phyloP scores from a whole-genome alignment of 192 early-diverging fungal species.

The Coemansia sp. region DNA sequence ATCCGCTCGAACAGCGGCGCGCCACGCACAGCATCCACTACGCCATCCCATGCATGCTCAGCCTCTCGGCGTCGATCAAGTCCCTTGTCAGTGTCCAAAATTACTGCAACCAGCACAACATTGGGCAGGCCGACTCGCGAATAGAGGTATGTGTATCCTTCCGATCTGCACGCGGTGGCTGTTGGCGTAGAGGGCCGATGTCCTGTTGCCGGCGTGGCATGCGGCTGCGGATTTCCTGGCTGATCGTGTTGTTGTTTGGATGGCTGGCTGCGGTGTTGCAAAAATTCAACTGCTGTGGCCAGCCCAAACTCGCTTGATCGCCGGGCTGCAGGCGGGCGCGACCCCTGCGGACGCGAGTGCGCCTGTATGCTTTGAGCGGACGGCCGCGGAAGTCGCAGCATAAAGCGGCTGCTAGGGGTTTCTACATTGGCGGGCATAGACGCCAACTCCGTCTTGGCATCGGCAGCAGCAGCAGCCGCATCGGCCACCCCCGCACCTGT shows the following conservation, averaged over 20 bases:
- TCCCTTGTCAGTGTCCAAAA: conserved; percentile 42
- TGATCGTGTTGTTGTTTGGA: conserved; percentile 9
- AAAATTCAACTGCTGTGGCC: conserved; percentile 9
- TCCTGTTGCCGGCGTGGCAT: not conserved
- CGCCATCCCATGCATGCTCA: conserved; percentile 39
- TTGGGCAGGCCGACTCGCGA: conserved; percentile 44
- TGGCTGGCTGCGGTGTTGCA: conserved; percentile 12
- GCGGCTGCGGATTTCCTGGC: conserved; percentile 10
- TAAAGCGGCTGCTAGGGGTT: not conserved
- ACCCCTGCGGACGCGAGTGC: not conserved
- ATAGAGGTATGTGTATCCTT: conserved; percentile 48
- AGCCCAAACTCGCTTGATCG: conserved; percentile 12
- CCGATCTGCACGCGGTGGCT: conserved; percentile 14
- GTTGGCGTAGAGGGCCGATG: conserved; percentile 10
- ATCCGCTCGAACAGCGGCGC: conserved; percentile 35
- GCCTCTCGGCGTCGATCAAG: conserved; percentile 41
- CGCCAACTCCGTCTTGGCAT: not conserved
- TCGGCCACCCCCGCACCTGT: conserved; percentile 1
- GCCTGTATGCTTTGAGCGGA: not conserved
- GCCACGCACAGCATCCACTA: conserved; percentile 45
- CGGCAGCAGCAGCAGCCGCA: not conserved
- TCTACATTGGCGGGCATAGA: not conserved
- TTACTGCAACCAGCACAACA: conserved; percentile 34
- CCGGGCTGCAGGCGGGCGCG: conserved; percentile 8
- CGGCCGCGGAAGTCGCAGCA: conserved; percentile 8